Base-by-base conservation (phyloP, 805 yeast species). In the Yamadazyma endophytica region DNA sequence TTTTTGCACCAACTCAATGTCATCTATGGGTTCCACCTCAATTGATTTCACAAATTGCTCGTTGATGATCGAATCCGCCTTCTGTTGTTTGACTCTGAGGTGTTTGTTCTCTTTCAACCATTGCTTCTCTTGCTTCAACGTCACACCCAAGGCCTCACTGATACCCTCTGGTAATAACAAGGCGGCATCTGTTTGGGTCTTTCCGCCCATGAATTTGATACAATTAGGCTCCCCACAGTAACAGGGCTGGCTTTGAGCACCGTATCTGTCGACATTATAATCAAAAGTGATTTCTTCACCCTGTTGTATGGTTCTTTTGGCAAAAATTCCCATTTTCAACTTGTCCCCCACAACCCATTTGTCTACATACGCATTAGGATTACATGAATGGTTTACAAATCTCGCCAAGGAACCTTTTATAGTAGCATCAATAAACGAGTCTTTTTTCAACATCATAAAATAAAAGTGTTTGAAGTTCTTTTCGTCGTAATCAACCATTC, bases 291-390 rank as follows among this genome's bases (percentile, higher is more conserved):
- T 77, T 54, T 90, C 98, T 56, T 92, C 97, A 33, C 96, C 96
- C 37, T 57, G 56, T 6, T 42, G 26, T 31, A 90, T 86, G 17
- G 68, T 58, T 41, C 95, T 67, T 44, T 83, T 83, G 30, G 97
- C 85, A 54, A 90, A 92, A 15, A 90, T 83, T 17, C 97, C 98
- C 97, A 92, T 92, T 43, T 87, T 72, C 35, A 87, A 68, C 52
- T 86, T 82, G 37, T 83, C 85, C 17, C 88, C 88, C 9, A 90
- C 97, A 12, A 89, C 92, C 98, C 98, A 90, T 63, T 90, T 90
- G 56, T 90, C 96, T 25, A 90, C 96, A 47, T 75, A 86, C 14
- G 95, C 90, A 56, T 92, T 92, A 9, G 98, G 98, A 48, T 76
- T 79, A 57, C 98, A 90, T 13, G 96, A 86, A 59, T 90, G 98